A percentile compares a stretch with the other conserved stretches of the same genome.
Evolutionary conservation across 2,329 filamentous ascomycete species (phyloP).

Genomic region (Trichophyton rubrum): DNA sequence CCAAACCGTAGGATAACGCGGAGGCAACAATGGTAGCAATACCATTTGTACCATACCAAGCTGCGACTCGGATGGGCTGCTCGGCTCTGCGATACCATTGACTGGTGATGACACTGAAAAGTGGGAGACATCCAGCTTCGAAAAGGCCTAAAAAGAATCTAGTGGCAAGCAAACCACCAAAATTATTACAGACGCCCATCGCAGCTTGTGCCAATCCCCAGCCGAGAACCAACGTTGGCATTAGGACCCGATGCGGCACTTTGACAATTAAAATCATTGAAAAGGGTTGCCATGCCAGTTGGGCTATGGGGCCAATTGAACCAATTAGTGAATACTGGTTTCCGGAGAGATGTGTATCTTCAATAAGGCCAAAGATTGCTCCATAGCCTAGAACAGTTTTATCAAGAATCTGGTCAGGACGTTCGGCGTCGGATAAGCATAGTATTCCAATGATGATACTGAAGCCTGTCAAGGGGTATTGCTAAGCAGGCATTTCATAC

Average conservation of each 20-base stretch:
- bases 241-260: conserved; percentile 46
- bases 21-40: conserved; percentile 46
- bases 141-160: conserved; percentile 44
- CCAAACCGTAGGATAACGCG: conserved; percentile 44
- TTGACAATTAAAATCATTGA: conserved; percentile 49
- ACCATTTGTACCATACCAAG: conserved; percentile 56
- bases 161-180: conserved; percentile 34
- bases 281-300: conserved; percentile 50
- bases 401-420: conserved; percentile 37
- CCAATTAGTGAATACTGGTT: conserved; percentile 47
- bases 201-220: conserved; percentile 39
- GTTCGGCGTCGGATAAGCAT: not conserved
- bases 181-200: conserved; percentile 38
- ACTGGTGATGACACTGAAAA: conserved; percentile 35
- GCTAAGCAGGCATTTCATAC: conserved; percentile 4
- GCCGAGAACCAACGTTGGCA: conserved; percentile 39
- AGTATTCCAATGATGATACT: not conserved
- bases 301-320: conserved; percentile 47
- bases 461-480: not conserved
- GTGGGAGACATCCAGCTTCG: conserved; percentile 39
- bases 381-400: conserved; percentile 47
- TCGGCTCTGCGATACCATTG: conserved; percentile 42
- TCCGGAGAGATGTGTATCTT: conserved; percentile 40
- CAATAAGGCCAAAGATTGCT: conserved; percentile 43
- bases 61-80: conserved; percentile 50